Base-by-base conservation (phyloP, 2,329 filamentous ascomycete species). In the Fusarium burgessii region DNA sequence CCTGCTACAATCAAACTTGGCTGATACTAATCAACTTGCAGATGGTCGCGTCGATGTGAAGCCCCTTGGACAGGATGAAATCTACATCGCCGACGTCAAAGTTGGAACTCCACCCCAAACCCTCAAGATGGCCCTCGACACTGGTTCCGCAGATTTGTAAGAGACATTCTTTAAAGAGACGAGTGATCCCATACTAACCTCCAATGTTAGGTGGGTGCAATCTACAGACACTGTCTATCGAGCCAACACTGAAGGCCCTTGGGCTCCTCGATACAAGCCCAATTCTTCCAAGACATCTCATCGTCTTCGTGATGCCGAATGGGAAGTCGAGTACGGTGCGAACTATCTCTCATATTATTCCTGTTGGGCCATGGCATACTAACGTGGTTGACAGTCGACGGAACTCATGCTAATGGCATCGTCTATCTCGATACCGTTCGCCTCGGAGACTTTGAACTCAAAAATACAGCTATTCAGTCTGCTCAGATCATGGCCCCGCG, bases 131-230 rank as follows among this genome's bases (percentile, higher is more conserved):
- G 82, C 86, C n/a, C 71, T 88, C 27, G 86, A 88, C 70, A 88
- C 86, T 4, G 87, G 86, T 14, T 89, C 87, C 11, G 81, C 84
- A 13, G 87, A 89, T 63, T 79, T 87, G 91, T 96, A 87, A 87
- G 91, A 89, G 49, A 13, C 23, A 35, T 18, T 18, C 11, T n/a
- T 15, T 9, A 18, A 18, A 17, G 7, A 10, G 6, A 54, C 6
- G 25, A 11, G 11, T 9, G 4, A 32, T 25, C 18, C 18, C 27
- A 12, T 32, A 29, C 71, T 76, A 15, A 74, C 50, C 13, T n/a
- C 20, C 20, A 6, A 32, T 25, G 51, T 20, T 50, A 88, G 86
- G n/a, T 88, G 87, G 87, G 81, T 88, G 20, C 86, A 87, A 76
- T 86, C 85, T 4, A 81, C 84, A 5, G 83, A 87, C 61, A 87